Percentiles rank a stretch among this genome's conserved stretches.
These are phyloP conservation scores for Sphaerobolus stellatus DNA, from an alignment of 1,284 basidiomycete genomes.

Conservation along the genomic window DNA sequence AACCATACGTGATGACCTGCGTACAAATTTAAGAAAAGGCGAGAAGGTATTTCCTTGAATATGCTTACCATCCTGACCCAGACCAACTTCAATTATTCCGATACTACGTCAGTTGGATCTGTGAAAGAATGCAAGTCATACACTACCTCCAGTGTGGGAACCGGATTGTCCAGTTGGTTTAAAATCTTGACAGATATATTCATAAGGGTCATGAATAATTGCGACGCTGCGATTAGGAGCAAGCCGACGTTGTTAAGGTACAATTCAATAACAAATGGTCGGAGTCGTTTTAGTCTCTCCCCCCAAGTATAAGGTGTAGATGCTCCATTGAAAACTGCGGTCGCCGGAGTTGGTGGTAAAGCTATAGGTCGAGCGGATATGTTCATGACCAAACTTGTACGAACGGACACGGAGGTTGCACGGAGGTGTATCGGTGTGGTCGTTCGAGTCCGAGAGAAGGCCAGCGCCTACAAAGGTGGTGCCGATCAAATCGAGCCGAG, in stretches of 20 bases:
- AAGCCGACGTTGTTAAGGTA: conserved; percentile 55
- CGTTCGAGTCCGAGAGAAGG: too few species aligned
- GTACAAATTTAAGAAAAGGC: background rate
- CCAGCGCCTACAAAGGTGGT: too few species aligned
- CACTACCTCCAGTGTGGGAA: conserved; percentile 54
- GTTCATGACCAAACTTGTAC: too few species aligned
- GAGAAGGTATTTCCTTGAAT: too few species aligned
- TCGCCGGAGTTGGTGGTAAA: background rate
- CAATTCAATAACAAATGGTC: conserved; percentile 6
- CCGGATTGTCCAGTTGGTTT: conserved; percentile 56
- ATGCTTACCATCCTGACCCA: too few species aligned
- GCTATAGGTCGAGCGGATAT: too few species aligned
- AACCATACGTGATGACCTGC: conserved; percentile 45
- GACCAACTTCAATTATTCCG: too few species aligned
- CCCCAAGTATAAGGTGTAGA: background rate
- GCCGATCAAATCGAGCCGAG: too few species aligned
- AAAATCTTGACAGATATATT: conserved; percentile 62
- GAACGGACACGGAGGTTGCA: too few species aligned
- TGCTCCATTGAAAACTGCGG: background rate
- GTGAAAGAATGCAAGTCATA: conserved; percentile 14
- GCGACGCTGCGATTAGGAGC: conserved; percentile 55
- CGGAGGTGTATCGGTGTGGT: too few species aligned
- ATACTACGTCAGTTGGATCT: background rate
- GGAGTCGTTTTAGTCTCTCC: too few species aligned
- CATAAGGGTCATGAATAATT: conserved; percentile 63